Conservation (phyloP, 495 filamentous ascomycete species). For the Penicillium coprophilum region DNA sequence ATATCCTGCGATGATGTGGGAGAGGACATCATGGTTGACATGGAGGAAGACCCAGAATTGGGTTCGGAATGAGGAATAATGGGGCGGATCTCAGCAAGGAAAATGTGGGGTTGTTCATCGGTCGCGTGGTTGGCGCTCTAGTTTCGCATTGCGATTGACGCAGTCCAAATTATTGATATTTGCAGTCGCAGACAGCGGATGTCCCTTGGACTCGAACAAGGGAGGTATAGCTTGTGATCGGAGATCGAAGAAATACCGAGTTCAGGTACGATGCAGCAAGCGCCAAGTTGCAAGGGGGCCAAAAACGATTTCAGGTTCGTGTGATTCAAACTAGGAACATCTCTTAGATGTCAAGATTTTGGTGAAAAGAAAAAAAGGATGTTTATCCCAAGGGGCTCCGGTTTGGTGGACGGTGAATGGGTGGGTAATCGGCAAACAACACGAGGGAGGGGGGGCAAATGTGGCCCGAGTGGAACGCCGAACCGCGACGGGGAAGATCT, state of each 20-base stretch:
- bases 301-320: neutral
- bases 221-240: constrained; percentile 7
- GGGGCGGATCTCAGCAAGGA: constrained; percentile 24
- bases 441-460: constrained; percentile 15
- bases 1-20: constrained; percentile 52
- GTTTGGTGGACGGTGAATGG: constrained; percentile 4
- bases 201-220: neutral
- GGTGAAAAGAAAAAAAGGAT: neutral
- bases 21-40: constrained; percentile 56
- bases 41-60: constrained; percentile 12
- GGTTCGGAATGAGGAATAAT: constrained; percentile 17
- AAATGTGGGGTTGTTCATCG: constrained; percentile 28
- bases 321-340: neutral
- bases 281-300: constrained; percentile 3
- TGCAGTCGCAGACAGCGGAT: constrained; percentile 2
- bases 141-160: constrained; percentile 43
- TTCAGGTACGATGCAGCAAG: constrained; percentile 8
- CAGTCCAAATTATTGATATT: neutral
- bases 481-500: constrained; percentile 10
- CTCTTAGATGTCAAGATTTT: neutral
- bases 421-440: constrained; percentile 19
- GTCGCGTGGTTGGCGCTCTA: constrained; percentile 33
- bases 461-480: constrained; percentile 15
- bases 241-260: constrained; percentile 4
- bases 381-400: constrained; percentile 2